Base-by-base conservation (phyloP, 768 basidiomycete genomes). In the Termitomyces sp. region DNA sequence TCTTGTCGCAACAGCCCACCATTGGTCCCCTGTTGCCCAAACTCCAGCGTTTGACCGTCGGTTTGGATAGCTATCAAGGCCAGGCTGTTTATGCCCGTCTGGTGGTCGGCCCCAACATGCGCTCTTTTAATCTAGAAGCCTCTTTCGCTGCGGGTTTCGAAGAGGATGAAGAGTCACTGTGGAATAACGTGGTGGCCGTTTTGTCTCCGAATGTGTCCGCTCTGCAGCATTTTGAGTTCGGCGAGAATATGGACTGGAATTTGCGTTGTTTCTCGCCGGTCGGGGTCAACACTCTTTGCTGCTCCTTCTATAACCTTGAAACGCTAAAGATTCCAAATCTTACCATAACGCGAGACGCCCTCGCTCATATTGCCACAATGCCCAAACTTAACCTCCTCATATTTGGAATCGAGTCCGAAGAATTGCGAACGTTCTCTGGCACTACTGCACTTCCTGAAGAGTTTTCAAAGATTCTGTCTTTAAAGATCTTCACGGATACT, bases 401-500 rank as follows among this genome's bases (percentile, higher is more conserved):
- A 28, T 57, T 64, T 53, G 44, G 42, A 15, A 64, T 60, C 1
- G n/a, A n/a, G 4, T 44, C 50, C 16, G n/a, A 39, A 24, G 42
- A 64, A 38, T 24, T 64, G n/a, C 18, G 13, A 22, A 35, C 45
- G 4, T 64, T 60, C 28, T 55, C 22, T 15, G 33, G 28, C 36
- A 53, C 51, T 2, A 28, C 39, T 24, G 1, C n/a, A 12, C 35
- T 35, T 22, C 20, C 44, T 22, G 35, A 38, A 40, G 53, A 61
- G 45, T 61, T 61, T 22, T 3, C 9, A 8, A 49, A 28, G 8
- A 15, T 61, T 12, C n/a, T 16, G 8, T 38, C 45, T 24, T 49
- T 55, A 11, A 7, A 9, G 16, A 49, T 61, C 18, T 24, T 7
- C 4, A 55, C 45, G 2, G 45, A 42, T 28, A 20, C 16, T n/a